These are phyloP conservation scores for Salvia splendens DNA, from an alignment of 257 asterid genomes.

Conservation along the genomic window DNA sequence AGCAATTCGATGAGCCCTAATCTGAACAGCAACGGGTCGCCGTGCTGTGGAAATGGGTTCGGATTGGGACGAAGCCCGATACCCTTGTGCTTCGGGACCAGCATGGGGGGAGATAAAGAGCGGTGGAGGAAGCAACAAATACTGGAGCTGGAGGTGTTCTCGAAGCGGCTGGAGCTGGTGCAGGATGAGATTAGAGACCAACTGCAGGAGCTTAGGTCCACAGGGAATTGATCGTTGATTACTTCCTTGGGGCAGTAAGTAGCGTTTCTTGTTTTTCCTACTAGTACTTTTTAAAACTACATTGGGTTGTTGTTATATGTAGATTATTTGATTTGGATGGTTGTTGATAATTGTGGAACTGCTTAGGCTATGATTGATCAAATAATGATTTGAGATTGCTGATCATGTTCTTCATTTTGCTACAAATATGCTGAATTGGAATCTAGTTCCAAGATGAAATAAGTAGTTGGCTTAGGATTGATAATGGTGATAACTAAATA, in stretches of 20 bases:
- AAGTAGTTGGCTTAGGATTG: slow-evolving; percentile 14
- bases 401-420: slow-evolving; percentile 38
- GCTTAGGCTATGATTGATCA: slow-evolving; percentile 53
- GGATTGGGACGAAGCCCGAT: slow-evolving; percentile 54
- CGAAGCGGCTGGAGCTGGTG: slow-evolving; percentile 86
- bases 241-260: slow-evolving; percentile 41
- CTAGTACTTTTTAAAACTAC: slow-evolving; percentile 9
- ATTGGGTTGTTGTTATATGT: slow-evolving; percentile 31
- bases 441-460: neutral
- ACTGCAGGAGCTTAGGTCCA: slow-evolving; percentile 84
- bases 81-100: slow-evolving; percentile 55
- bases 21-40: slow-evolving; percentile 28
- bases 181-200: slow-evolving; percentile 89
- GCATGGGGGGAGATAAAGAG: slow-evolving; percentile 52
- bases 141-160: slow-evolving; percentile 88
- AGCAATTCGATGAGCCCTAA: slow-evolving; percentile 46
- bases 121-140: slow-evolving; percentile 97
- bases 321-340: slow-evolving; percentile 37
- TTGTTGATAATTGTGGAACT: slow-evolving; percentile 47
- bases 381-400: slow-evolving; percentile 50
- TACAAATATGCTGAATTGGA: neutral
- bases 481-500: slow-evolving; percentile 11
- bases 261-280: slow-evolving; percentile 28
- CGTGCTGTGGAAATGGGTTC: slow-evolving; percentile 42
- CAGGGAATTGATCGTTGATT: slow-evolving; percentile 49